Conservation (phyloP, 2,329 filamentous ascomycete genomes). For the Biscogniauxia mediterranea region DNA sequence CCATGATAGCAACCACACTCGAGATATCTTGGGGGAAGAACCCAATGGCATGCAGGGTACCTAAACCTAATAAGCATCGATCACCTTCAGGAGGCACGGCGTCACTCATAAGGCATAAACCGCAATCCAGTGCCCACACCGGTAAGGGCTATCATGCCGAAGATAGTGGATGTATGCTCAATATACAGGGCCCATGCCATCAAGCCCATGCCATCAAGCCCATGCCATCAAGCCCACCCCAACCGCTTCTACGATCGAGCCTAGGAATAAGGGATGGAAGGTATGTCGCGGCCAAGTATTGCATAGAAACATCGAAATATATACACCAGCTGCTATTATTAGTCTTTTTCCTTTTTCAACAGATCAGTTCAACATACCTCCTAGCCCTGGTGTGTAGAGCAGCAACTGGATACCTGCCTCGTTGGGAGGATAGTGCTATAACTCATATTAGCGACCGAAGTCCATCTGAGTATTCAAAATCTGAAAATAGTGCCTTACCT, state of each 20-base stretch:
- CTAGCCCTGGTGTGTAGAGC: conserved; percentile 64
- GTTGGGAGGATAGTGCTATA: conserved; percentile 45
- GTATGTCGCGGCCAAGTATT: conserved; percentile 63
- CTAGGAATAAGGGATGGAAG: conserved; percentile 55
- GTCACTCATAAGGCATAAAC: conserved; percentile 53
- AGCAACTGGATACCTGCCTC: conserved; percentile 57
- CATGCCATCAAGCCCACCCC: conserved; percentile 59
- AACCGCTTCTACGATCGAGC: conserved; percentile 54
- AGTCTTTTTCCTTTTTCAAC: background rate
- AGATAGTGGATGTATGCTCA: conserved; percentile 50
- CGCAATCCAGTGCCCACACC: conserved; percentile 62
- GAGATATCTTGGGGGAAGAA: conserved; percentile 59
- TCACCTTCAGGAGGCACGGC: background rate
- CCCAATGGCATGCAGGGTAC: conserved; percentile 60
- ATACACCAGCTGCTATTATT: conserved; percentile 47
- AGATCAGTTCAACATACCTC: conserved; percentile 37
- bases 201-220: conserved; percentile 59
- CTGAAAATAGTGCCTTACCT: conserved; percentile 21
- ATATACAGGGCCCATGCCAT: conserved; percentile 55
- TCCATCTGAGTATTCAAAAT: background rate
- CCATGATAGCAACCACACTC: conserved; percentile 57
- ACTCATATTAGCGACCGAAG: conserved; percentile 3
- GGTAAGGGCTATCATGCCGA: conserved; percentile 64
- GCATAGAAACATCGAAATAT: conserved; percentile 55
- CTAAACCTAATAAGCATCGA: conserved; percentile 16